Evolutionary conservation across 352 stramenopile genomes (phyloP).

Genomic region (Achlya hypogyna): DNA sequence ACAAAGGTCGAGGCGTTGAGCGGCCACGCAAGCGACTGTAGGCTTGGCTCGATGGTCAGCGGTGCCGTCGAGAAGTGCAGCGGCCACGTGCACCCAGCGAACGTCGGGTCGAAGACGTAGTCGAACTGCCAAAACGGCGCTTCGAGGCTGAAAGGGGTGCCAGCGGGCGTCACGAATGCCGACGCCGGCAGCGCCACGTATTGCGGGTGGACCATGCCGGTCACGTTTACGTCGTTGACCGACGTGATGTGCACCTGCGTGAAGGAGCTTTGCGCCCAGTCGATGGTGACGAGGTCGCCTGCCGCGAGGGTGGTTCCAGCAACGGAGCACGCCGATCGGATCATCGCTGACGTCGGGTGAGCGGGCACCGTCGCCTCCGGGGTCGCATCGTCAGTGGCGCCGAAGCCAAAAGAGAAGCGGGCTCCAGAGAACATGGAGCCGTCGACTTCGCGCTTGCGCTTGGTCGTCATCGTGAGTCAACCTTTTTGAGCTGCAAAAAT

Average conservation of each 20-base stretch:
- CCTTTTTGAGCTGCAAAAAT: not conserved
- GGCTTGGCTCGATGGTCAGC: not conserved
- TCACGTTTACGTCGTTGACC: not conserved
- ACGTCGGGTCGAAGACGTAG: constrained; percentile 5
- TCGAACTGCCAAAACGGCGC: not conserved
- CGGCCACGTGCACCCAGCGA: not conserved
- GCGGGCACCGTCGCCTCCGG: not conserved
- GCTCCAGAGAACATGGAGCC: not conserved
- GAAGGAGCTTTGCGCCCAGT: constrained; percentile 5
- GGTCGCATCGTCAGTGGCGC: not conserved
- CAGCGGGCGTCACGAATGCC: not conserved
- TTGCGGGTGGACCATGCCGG: not conserved
- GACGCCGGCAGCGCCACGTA: constrained; percentile 1
- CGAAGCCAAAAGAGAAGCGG: constrained; percentile 10
- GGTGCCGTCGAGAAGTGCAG: constrained; percentile 8
- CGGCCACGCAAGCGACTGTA: constrained; percentile 5
- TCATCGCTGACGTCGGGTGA: not conserved
- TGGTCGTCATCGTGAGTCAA: not conserved
- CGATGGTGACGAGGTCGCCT: not conserved
- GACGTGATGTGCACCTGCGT: not conserved
- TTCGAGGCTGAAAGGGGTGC: not conserved
- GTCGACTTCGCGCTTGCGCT: constrained; percentile 3
- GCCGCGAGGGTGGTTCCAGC: not conserved
- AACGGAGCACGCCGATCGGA: not conserved
- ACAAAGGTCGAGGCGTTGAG: not conserved